Evolutionary conservation across 345 rosid genomes (phyloP), one percentile per base, ranked within the genome.

Genomic region (Moringa oleifera): DNA sequence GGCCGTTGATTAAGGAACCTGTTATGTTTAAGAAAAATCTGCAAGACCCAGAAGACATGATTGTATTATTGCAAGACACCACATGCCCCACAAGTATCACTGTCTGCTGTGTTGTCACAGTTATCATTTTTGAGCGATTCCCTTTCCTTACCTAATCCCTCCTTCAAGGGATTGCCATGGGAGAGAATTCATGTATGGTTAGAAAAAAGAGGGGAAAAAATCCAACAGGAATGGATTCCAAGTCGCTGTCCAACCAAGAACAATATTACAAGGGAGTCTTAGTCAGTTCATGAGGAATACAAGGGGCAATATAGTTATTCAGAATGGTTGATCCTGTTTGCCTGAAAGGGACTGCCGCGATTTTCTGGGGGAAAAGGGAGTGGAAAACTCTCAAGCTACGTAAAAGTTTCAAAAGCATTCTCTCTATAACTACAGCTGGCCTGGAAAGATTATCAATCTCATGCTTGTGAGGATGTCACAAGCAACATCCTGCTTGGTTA

Each of bases 351-450:
- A 73, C 62, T 25, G 69, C 68, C 73, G 46, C 46, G 51, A 64
- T 55, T 61, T 53, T 65, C 28, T 55, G 63, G 73, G 57, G 36
- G 24, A 60, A 67, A 59, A 66, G 51, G 57, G 51, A 61, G 68
- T 56, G 36, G 68, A 53, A 73, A 71, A 68, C 76, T 73, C 53
- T 36, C 49, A 77, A 73, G 73, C 73, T 64, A 77, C 81, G 69
- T 77, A 72, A 66, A 66, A 31, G 50, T 23, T 51, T 61, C 50
- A 23, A 61, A 69, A 56, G 62, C 58, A 12, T 52, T 62, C 36
- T 61, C 47, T 20, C 31, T 25, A 13, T 28, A 4, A 4, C 70
- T 63, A 64, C 81, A 70, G 47, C 75, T 64, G 73, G 70, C 70
- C 23, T 22, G n/a, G 17, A n/a, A 36, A 10, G 16, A 54, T n/a